Base-by-base conservation (phyloP, 495 filamentous ascomycete genomes). In the Talaromyces thailandensis region DNA sequence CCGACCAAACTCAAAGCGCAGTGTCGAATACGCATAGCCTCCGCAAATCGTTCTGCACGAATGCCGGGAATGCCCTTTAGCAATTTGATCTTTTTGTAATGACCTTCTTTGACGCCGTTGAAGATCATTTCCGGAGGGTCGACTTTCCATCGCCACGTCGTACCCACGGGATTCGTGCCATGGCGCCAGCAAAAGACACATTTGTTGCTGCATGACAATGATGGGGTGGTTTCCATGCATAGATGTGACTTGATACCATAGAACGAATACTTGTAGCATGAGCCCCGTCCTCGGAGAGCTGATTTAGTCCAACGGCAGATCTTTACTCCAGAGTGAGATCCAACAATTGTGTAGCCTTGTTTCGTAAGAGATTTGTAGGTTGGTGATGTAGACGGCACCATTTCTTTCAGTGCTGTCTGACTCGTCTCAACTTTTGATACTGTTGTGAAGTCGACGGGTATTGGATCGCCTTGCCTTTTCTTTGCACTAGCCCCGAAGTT, bases 141-240 rank as follows among this genome's bases (percentile, higher is more conserved):
- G 53, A 96, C 89, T 61, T 91, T 85, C 93, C 93, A 98, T 53
- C 93, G 86, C 93, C 93, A 98, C 5, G 86, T 93, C 2, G 93
- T 98, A 28, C 93, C 92, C 16, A 98, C 93, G 0, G 93, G 93
- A 73, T 98, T 98, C 0, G 93, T 98, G 50, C 93, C 93, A 69
- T 97, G 93, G 12, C 93, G 87, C 93, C 93, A 98, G 81, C 93
- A 98, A 76, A 98, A 98, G 69, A 98, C 89, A 75, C 93, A 98
- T 71, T 98, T 98, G 73, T 98, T 98, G 67, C 88, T 92, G 81
- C 93, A 98, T 16, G 91, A 95, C 18, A 98, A 83, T 1, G 92
- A 96, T 0, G 93, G 93, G 0, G 93, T 98, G 4, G 92, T 90
- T 75, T 98, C 93, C 93, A 98, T 98, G 77, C 93, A 98, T 48